Evolutionary conservation across 1,139 yeast genomes (phyloP).

Genomic region (Saccharomyces uvarum): DNA sequence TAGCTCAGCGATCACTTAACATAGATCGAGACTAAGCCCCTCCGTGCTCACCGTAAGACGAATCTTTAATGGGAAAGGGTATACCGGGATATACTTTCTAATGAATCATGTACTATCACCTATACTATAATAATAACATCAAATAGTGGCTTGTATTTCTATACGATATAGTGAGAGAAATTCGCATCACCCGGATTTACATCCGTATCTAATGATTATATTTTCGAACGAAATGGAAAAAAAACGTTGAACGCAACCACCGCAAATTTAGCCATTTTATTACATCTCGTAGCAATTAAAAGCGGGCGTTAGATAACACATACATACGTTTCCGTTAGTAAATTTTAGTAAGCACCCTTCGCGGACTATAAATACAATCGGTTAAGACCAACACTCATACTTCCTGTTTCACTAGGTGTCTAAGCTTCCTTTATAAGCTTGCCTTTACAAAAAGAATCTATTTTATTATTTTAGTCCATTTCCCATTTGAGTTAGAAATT

Average conservation of each 20-base stretch:
- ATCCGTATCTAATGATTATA: not conserved
- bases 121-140: not conserved
- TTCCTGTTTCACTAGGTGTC: not conserved
- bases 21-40: not conserved
- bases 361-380: not conserved
- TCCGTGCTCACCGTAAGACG: no score
- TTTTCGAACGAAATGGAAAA: not conserved
- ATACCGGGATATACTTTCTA: not conserved
- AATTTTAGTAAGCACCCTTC: not conserved
- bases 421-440: not conserved
- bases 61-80: not conserved
- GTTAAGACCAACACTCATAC: not conserved
- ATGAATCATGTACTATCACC: not conserved
- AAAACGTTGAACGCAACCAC: constrained; percentile 1
- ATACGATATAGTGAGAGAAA: not conserved
- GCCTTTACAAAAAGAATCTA: not conserved
- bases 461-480: not conserved
- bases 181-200: not conserved
- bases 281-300: not conserved
- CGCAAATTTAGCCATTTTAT: not conserved
- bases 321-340: not conserved
- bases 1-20: not conserved
- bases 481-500: not conserved
- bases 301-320: not conserved
- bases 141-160: not conserved